Evolutionary conservation across 148 eudicot species (phyloP).

Genomic region (Drosera capensis): DNA sequence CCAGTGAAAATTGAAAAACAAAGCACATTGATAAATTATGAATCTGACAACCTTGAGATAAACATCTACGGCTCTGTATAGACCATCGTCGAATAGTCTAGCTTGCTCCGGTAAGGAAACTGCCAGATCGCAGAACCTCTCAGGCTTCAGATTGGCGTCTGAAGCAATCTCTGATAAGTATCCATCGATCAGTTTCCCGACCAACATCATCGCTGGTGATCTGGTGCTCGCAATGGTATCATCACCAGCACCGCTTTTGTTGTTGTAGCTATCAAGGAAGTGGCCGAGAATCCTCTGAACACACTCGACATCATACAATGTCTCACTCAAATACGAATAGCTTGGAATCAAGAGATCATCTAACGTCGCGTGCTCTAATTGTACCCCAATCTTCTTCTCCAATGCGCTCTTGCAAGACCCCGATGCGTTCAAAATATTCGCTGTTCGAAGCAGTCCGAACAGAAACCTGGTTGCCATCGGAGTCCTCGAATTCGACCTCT

Average conservation of each 20-base stretch:
- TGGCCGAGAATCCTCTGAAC: constrained; percentile 57
- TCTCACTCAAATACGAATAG: constrained; percentile 77
- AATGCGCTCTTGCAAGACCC: constrained; percentile 29
- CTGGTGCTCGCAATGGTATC: constrained; percentile 15
- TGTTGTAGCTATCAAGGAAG: constrained; percentile 30
- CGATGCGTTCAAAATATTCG: constrained; percentile 47
- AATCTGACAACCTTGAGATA: constrained; percentile 53
- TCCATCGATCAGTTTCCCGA: constrained; percentile 79
- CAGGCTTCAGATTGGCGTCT: constrained; percentile 58
- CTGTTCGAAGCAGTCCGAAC: constrained; percentile 67
- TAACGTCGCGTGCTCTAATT: constrained; percentile 55
- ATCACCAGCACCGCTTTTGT: constrained; percentile 16
- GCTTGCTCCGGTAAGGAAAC: constrained; percentile 58
- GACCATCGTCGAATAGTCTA: constrained; percentile 66
- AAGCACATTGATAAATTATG: background rate
- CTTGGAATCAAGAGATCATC: constrained; percentile 89
- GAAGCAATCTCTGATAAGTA: constrained; percentile 78
- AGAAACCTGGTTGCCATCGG: constrained; percentile 26
- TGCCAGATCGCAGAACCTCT: constrained; percentile 43
- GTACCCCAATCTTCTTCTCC: constrained; percentile 75
- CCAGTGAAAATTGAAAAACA: too few relatives aligned
- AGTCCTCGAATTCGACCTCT: constrained; percentile 25
- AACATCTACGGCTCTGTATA: constrained; percentile 84
- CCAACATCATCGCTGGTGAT: constrained; percentile 39
- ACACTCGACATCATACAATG: constrained; percentile 79